Base-by-base conservation (phyloP, 1,139 yeast species). In the Eremothecium gossypii region DNA sequence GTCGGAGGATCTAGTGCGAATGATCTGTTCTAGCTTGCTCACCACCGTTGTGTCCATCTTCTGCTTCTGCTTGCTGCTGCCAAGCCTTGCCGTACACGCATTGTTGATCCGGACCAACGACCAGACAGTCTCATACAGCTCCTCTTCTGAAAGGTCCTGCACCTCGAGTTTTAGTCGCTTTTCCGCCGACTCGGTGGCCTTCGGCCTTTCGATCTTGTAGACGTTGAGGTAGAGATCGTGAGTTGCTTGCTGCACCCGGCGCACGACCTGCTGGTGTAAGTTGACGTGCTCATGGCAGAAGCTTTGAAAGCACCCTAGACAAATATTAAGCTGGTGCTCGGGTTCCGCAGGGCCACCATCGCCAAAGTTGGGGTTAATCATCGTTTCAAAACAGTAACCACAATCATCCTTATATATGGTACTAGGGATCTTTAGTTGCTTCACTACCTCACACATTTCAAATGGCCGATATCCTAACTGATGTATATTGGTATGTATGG, bases 161-260 rank as follows among this genome's bases (percentile, higher is more conserved):
- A 89, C 74, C 53, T 86, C 95, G 32, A 91, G 67, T 58, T 84
- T 85, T 14, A 78, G 74, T 52, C 81, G 71, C 65, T 84, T 83
- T 29, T 45, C 47, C 27, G 41, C 37, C 7, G 31, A 39, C 17
- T 42, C 44, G n/a, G 42, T 45, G 3, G 40, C 41, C 26, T 42
- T 46, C 12, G 50, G 47, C 36, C 50, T 55, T 33, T 44, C 52
- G 8, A 47, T 45, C 37, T 57, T 59, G 11, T 48, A 46, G 20
- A 57, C 40, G 13, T 48, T 50, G 36, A 61, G 45, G 30, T 51
- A 59, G 9, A 38, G 26, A 8, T 39, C 43, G 44, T 60, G 64
- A 2, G 36, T 35, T 9, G 39, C 12, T 38, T 48, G 53, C 14
- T 45, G 45, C 5, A 45, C 45, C 17, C 43, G 36, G 11, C 45